Conservation (phyloP, 805 yeast genomes). For the Candida michaelii region DNA sequence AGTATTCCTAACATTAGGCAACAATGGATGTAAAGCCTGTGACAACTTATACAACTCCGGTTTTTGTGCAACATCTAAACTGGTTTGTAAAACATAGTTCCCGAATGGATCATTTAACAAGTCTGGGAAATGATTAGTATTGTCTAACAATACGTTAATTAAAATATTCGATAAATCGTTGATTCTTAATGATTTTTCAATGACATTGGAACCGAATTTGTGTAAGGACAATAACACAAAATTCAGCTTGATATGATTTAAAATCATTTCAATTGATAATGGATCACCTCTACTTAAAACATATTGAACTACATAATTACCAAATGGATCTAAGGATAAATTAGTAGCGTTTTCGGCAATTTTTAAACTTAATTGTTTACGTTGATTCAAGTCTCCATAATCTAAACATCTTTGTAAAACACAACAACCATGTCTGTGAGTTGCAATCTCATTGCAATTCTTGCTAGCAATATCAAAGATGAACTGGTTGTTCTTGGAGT, state of each 20-base stretch:
- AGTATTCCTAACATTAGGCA: conserved; percentile 79
- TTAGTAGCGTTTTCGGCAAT: conserved; percentile 68
- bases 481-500: conserved; percentile 72
- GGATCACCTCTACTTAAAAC: conserved; percentile 58
- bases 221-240: conserved; percentile 51
- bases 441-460: conserved; percentile 78
- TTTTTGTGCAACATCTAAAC: conserved; percentile 54
- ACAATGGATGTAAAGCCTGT: conserved; percentile 64
- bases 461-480: conserved; percentile 81
- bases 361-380: conserved; percentile 60
- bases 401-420: conserved; percentile 94
- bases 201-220: conserved; percentile 61
- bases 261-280: conserved; percentile 29
- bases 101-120: conserved; percentile 60
- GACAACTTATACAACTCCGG: conserved; percentile 56
- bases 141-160: conserved; percentile 41
- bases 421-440: conserved; percentile 97
- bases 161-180: conserved; percentile 46
- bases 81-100: conserved; percentile 58
- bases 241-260: conserved; percentile 36
- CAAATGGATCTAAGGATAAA: conserved; percentile 88
- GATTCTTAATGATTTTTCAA: conserved; percentile 55
- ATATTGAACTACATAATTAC: conserved; percentile 95
- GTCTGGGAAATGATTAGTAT: conserved; percentile 35
- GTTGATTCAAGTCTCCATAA: conserved; percentile 73